Evolutionary conservation across 495 filamentous ascomycete genomes (phyloP), one percentile per base, ranked within the genome.

Genomic region (Chaetomidium leptoderma): DNA sequence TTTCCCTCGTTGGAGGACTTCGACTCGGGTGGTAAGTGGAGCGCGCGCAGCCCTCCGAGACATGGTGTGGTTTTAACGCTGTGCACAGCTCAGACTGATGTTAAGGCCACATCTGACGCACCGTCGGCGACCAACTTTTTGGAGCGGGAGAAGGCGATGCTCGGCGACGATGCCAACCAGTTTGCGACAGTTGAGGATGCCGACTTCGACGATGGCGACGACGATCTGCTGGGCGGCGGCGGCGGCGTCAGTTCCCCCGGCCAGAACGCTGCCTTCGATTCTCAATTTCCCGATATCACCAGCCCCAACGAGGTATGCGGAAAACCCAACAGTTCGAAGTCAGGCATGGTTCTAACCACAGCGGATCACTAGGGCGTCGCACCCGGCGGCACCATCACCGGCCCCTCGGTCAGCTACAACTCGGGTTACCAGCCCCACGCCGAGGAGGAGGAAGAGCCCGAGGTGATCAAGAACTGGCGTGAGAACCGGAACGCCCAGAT

Each of bases 1-100:
- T 98, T 98, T 74, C 93, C 93, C 53, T 95, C 93, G 21, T 76
- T 98, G 69, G 93, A 98, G 72, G 93, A 97, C 70, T 91, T 97
- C 72, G 88, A 92, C 67, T 90, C 87, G 53, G 92, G 92, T 84
- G 82, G 78, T 87, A 77, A 71, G 72, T 52, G 45, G 19, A 21
- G 49, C 55, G 48, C 43, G n/a, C n/a, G 42, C 57, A 21, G 58
- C 52, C 27, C 53, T 17, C 30, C 29, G 46, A 44, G 55, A 26
- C 35, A 37, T 33, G 39, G 42, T 60, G 24, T 53, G 53, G 55
- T 45, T 49, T 72, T 69, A 47, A 68, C 58, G 46, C 23, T 44
- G 39, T 26, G 45, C 45, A 32, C 30, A 58, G 77, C 70, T 59
- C 76, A 79, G 63, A 78, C 76, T 14, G 75, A 74, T 7, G 69